Evolutionary conservation across 2,329 filamentous ascomycete genomes (phyloP).

Genomic region (Calycina marina): DNA sequence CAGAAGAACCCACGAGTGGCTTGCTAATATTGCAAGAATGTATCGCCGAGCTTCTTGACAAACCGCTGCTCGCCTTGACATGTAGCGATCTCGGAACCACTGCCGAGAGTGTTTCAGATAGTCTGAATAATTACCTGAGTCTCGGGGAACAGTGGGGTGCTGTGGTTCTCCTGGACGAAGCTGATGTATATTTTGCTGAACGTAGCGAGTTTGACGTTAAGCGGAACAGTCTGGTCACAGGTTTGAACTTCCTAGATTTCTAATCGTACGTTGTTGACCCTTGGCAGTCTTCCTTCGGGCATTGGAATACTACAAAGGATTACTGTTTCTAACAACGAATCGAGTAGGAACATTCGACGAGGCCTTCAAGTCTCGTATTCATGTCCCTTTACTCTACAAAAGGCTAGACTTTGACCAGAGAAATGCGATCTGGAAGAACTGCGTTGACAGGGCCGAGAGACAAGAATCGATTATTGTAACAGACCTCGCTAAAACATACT

Average conservation of each 20-base stretch:
- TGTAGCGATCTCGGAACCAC: slow-evolving; percentile 33
- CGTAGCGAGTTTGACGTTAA: slow-evolving; percentile 16
- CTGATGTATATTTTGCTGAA: slow-evolving; percentile 32
- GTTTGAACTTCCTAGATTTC: too few species aligned
- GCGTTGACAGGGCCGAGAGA: slow-evolving; percentile 19
- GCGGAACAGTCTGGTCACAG: slow-evolving; percentile 21
- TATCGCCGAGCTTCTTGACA: slow-evolving; percentile 7
- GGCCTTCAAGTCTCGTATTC: slow-evolving; percentile 26
- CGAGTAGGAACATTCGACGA: slow-evolving; percentile 27
- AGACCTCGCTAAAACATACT: background rate
- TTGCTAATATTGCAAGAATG: slow-evolving; percentile 8
- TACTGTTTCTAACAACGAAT: slow-evolving; percentile 29
- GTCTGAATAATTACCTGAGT: slow-evolving; percentile 31
- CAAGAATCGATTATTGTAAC: background rate
- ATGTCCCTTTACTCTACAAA: slow-evolving; percentile 23
- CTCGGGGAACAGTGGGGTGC: slow-evolving; percentile 34
- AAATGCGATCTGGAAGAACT: slow-evolving; percentile 20
- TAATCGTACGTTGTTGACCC: slow-evolving; percentile 28
- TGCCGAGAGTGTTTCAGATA: slow-evolving; percentile 27
- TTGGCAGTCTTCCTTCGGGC: slow-evolving; percentile 22
- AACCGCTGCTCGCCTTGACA: slow-evolving; percentile 20
- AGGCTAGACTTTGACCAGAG: slow-evolving; percentile 13
- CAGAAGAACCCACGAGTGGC: too few species aligned
- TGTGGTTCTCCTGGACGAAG: slow-evolving; percentile 35
- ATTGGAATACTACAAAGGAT: slow-evolving; percentile 26